phyloP scores from a whole-genome alignment of 768 basidiomycete species.

The Pleurotus cornucopiae region DNA sequence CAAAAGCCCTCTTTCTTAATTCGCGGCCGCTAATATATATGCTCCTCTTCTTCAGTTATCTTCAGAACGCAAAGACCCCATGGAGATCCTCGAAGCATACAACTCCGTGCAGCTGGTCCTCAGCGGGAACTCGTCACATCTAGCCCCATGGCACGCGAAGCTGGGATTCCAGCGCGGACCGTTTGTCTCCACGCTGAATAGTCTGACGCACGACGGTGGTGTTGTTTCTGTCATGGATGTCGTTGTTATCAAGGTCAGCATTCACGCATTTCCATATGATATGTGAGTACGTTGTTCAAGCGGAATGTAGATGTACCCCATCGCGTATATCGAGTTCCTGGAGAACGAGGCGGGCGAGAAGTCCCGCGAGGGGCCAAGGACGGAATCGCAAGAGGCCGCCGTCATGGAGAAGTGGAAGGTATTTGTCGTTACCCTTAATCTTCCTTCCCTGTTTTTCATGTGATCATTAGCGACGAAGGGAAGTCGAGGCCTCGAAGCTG shows the following conservation, averaged over 20 bases:
- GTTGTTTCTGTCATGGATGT: conserved; percentile 70
- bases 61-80: conserved; percentile 68
- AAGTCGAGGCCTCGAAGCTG: conserved; percentile 55
- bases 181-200: conserved; percentile 73
- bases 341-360: conserved; percentile 45
- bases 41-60: conserved; percentile 44
- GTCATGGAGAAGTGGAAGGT: conserved; percentile 72
- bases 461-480: conserved; percentile 24
- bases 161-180: conserved; percentile 72
- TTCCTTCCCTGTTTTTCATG: background rate
- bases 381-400: conserved; percentile 62
- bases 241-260: conserved; percentile 56
- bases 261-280: too few relatives aligned
- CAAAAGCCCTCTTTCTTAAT: too few relatives aligned
- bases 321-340: conserved; percentile 76
- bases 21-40: too few relatives aligned
- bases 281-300: background rate
- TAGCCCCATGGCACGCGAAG: conserved; percentile 85
- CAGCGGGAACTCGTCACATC: conserved; percentile 80
- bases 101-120: conserved; percentile 61
- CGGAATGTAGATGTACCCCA: conserved; percentile 54
- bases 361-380: conserved; percentile 56
- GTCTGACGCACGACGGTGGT: conserved; percentile 81
- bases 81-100: conserved; percentile 81
- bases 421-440: conserved; percentile 5